A percentile compares a stretch with the other conserved stretches of the same genome.
Evolutionary conservation across 2,329 filamentous ascomycete species (phyloP).

Genomic region (Rutstroemia sp.): DNA sequence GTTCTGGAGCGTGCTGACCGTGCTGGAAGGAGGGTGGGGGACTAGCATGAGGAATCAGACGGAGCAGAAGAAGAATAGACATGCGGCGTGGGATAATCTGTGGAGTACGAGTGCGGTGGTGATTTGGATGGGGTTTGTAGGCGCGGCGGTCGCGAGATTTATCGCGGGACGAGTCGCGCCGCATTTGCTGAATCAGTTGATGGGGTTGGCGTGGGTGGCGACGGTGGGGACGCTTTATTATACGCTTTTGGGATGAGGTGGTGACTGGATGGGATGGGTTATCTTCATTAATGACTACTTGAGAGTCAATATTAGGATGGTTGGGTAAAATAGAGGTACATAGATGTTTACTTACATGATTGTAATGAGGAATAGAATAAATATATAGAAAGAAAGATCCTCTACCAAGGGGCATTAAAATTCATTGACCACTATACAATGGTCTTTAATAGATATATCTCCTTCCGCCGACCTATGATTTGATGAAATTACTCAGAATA

Average conservation of each 20-base stretch:
- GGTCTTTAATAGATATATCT: too few species aligned
- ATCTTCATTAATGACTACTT: too few species aligned
- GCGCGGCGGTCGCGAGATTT: slow-evolving; percentile 10
- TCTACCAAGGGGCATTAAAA: too few species aligned
- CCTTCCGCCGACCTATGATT: too few species aligned
- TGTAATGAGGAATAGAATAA: too few species aligned
- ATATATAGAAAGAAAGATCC: too few species aligned
- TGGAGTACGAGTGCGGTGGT: slow-evolving; percentile 14
- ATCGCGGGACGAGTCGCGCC: slow-evolving; percentile 1
- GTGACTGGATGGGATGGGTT: too few species aligned
- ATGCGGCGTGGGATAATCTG: slow-evolving; percentile 10
- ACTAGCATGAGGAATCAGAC: slow-evolving; percentile 29
- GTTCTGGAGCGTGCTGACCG: slow-evolving; percentile 30
- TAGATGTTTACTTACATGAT: too few species aligned
- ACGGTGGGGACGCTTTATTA: slow-evolving; percentile 11
- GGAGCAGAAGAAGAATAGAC: slow-evolving; percentile 21
- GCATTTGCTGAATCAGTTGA: slow-evolving; percentile 9
- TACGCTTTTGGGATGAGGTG: slow-evolving; percentile 2
- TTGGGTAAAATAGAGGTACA: too few species aligned
- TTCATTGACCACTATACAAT: too few species aligned
- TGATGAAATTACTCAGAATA: too few species aligned
- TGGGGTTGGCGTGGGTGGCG: slow-evolving; percentile 5
- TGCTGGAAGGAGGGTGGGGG: slow-evolving; percentile 31
- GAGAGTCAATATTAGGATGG: too few species aligned
- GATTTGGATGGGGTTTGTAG: slow-evolving; percentile 15